Base-by-base conservation (phyloP, 495 filamentous ascomycete species). In the Astrothelium macrocarpum region DNA sequence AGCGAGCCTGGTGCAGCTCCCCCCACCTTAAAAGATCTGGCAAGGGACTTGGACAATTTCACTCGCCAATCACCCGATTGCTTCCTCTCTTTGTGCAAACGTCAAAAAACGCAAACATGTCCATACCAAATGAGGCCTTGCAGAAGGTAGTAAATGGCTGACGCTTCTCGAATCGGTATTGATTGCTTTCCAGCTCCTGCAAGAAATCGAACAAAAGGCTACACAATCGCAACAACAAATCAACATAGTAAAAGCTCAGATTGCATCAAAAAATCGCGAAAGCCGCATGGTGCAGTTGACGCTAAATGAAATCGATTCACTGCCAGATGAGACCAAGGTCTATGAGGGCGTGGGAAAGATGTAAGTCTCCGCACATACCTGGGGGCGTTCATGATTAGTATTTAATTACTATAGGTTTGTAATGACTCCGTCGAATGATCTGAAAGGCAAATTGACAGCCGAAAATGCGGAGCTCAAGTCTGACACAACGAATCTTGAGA, bases 271-370 rank as follows among this genome's bases (percentile, higher is more conserved):
- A 78, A 89, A 93, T 72, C 86, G 91, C 59, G 92, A 97, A 71
- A 84, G 88, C 66, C 88, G 94, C 23, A 85, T 96, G 76, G 81
- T 94, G 31, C 89, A 96, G 75, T 79, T 97, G 63, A 97, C 94
- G 32, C 83, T 85, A 10, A 89, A 81, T 63, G 94, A 98, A 75
- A 78, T 97, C 59, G 81, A 84, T 32, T 79, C 85, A 10, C 72
- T 98, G 65, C 88, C 93, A n/a, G 77, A 81, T 42, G 82, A 86
- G 43, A 96, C 92, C 0, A 85, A 84, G 23, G 85, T 96, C 11
- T 98, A 97, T 68, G 93, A 97, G 74, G 93, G 93, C 1, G 88
- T 97, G 4, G 94, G 94, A 26, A 97, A 96, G 79, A 97, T 98
- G 94, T 96, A 73, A 72, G 88, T 75, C 28, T 28, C 63, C 32